Percentiles rank a stretch among this genome's conserved stretches.
Evolutionary conservation across 371 early-diverging fungal genomes (phyloP).

Genomic region (Nematocida major): DNA sequence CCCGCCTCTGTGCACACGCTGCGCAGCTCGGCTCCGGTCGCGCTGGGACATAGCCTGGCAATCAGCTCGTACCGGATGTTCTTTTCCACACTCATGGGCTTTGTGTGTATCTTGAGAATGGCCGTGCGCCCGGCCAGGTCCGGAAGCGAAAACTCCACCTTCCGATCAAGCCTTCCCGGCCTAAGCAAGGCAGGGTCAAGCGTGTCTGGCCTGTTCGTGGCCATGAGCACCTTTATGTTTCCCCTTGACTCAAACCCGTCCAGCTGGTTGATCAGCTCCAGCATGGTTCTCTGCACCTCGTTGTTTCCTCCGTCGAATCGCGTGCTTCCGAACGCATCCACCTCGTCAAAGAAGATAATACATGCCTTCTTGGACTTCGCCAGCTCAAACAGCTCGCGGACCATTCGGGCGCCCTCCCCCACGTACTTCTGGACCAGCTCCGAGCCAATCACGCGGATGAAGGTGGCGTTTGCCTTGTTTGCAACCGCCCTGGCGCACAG

Average conservation of each 20-base stretch:
- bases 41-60: slow-evolving; percentile 93
- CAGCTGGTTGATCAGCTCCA: slow-evolving; percentile 96
- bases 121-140: slow-evolving; percentile 82
- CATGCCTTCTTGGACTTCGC: slow-evolving; percentile 94
- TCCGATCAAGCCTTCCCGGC: slow-evolving; percentile 96
- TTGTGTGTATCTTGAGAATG: slow-evolving; percentile 95
- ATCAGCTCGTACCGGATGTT: slow-evolving; percentile 94
- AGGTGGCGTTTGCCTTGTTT: slow-evolving; percentile 95
- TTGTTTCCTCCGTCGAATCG: slow-evolving; percentile 96
- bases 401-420: slow-evolving; percentile 99
- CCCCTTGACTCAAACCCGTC: slow-evolving; percentile 99
- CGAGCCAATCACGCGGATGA: slow-evolving; percentile 98
- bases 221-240: slow-evolving; percentile 98
- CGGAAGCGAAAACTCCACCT: slow-evolving; percentile 95
- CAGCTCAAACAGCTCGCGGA: slow-evolving; percentile 97
- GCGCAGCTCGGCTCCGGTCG: slow-evolving; percentile 87
- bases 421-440: slow-evolving; percentile 98
- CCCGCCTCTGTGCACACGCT: slow-evolving; percentile 99
- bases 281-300: slow-evolving; percentile 98
- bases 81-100: slow-evolving; percentile 86
- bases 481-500: slow-evolving; percentile 98
- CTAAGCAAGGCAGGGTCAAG: slow-evolving; percentile 95
- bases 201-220: slow-evolving; percentile 95
- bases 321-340: slow-evolving; percentile 94
- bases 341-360: slow-evolving; percentile 99